phyloP scores from a whole-genome alignment of 2,329 filamentous ascomycete species.

The Aspergillus sp. region DNA sequence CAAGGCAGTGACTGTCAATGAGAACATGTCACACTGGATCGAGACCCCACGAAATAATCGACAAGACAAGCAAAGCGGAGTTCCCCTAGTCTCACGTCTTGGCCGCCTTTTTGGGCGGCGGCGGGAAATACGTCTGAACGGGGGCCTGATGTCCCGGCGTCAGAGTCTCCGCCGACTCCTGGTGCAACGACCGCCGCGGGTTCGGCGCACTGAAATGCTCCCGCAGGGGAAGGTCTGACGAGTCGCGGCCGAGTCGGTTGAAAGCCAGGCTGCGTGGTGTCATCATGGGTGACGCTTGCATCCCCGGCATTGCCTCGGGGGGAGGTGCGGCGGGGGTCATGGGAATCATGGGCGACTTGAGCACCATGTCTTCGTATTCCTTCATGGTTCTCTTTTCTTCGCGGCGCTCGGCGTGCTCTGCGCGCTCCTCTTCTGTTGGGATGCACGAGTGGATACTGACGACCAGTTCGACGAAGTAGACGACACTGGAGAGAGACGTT shows the following conservation, averaged over 20 bases:
- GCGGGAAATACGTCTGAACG: constrained; percentile 43
- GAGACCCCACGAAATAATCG: too few relatives aligned
- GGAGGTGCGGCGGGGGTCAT: constrained; percentile 30
- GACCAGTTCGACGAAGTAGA: constrained; percentile 52
- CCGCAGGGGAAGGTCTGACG: constrained; percentile 43
- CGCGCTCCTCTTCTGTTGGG: constrained; percentile 39
- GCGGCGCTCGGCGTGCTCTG: constrained; percentile 32
- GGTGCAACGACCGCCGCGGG: constrained; percentile 22
- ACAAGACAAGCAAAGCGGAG: not conserved
- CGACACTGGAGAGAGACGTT: constrained; percentile 36
- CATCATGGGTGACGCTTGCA: constrained; percentile 34
- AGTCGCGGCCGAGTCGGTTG: constrained; percentile 38
- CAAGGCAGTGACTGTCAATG: not conserved
- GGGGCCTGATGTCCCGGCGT: constrained; percentile 15
- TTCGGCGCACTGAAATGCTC: constrained; percentile 28
- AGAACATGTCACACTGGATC: not conserved
- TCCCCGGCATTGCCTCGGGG: constrained; percentile 17
- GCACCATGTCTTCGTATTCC: constrained; percentile 41
- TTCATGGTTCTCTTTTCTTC: constrained; percentile 39
- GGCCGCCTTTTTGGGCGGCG: constrained; percentile 41
- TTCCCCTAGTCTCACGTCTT: constrained; percentile 19
- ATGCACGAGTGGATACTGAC: constrained; percentile 51
- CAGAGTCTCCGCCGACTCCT: constrained; percentile 19
- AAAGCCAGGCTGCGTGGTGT: constrained; percentile 46
- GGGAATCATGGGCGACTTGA: constrained; percentile 40